phyloP scores from a whole-genome alignment of 352 stramenopile genomes.

The Phytophthora foliorum region DNA sequence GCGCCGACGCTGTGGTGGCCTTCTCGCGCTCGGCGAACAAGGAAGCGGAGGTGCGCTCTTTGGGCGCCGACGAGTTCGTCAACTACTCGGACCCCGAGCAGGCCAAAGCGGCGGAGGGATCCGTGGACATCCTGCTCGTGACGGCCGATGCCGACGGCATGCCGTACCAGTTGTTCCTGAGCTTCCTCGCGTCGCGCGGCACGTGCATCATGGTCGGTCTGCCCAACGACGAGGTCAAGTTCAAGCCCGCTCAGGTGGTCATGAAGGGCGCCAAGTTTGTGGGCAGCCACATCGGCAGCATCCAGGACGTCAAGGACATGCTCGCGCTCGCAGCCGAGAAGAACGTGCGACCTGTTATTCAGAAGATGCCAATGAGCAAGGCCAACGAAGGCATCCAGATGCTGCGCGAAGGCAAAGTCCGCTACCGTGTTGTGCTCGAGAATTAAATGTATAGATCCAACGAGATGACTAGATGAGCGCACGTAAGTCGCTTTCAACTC shows the following conservation, averaged over 20 bases:
- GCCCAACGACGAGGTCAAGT: constrained; percentile 67
- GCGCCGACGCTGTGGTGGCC: constrained; percentile 61
- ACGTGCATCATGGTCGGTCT: constrained; percentile 76
- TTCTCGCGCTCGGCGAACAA: constrained; percentile 77
- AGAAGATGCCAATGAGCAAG: constrained; percentile 61
- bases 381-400: constrained; percentile 58
- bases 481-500: neutral
- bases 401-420: constrained; percentile 47
- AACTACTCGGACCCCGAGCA: constrained; percentile 57
- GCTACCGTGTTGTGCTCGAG: constrained; percentile 61
- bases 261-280: constrained; percentile 49
- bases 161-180: constrained; percentile 58
- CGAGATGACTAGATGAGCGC: neutral
- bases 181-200: constrained; percentile 61
- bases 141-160: constrained; percentile 70
- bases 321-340: constrained; percentile 79
- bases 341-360: constrained; percentile 63
- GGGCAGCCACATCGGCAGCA: constrained; percentile 82
- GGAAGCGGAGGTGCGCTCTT: constrained; percentile 48
- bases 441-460: constrained; percentile 36
- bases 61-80: constrained; percentile 79
- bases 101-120: constrained; percentile 33
- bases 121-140: constrained; percentile 78
- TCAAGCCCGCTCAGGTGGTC: constrained; percentile 64
- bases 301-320: constrained; percentile 87